These are phyloP conservation scores for Cladosporium sp. DNA, from an alignment of 2,329 filamentous ascomycete genomes.

Conservation along the genomic window DNA sequence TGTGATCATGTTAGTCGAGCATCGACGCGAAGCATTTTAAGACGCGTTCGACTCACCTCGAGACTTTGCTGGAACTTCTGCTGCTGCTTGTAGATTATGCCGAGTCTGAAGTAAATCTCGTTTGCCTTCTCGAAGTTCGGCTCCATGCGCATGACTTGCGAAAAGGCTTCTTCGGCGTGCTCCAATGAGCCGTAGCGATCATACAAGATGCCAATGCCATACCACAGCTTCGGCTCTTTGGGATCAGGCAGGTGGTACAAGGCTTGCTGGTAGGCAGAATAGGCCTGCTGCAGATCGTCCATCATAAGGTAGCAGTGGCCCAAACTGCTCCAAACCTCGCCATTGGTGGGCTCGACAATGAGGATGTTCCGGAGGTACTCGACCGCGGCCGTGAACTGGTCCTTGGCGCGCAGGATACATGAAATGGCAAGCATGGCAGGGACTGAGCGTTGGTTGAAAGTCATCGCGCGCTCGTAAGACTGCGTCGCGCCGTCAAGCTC, in stretches of 20 bases:
- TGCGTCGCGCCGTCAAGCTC: conserved; percentile 85
- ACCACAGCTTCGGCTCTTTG: conserved; percentile 98
- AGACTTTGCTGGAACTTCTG: conserved; percentile 90
- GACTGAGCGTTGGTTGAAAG: conserved; percentile 84
- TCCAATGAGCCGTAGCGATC: conserved; percentile 95
- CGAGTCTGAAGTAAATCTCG: conserved; percentile 96
- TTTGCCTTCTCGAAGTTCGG: conserved; percentile 98
- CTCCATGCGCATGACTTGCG: conserved; percentile 98
- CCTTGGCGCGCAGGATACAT: conserved; percentile 83
- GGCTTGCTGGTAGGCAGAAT: conserved; percentile 93
- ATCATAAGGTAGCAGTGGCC: conserved; percentile 99
- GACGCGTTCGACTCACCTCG: conserved; percentile 60
- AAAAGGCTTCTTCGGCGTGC: conserved; percentile 96
- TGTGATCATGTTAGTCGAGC: conserved; percentile 43
- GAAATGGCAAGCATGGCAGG: conserved; percentile 93
- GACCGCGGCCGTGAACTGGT: conserved; percentile 90
- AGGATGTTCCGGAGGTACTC: conserved; percentile 90
- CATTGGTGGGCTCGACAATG: conserved; percentile 84
- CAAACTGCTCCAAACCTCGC: conserved; percentile 94
- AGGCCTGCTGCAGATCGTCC: conserved; percentile 95
- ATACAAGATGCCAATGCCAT: conserved; percentile 96
- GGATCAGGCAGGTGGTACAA: conserved; percentile 89
- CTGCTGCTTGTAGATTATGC: conserved; percentile 99
- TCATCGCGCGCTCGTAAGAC: conserved; percentile 86
- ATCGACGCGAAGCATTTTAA: conserved; percentile 18